Evolutionary conservation across 2,329 filamentous ascomycete species (phyloP).

Genomic region (Westerdykella aurantiaca): DNA sequence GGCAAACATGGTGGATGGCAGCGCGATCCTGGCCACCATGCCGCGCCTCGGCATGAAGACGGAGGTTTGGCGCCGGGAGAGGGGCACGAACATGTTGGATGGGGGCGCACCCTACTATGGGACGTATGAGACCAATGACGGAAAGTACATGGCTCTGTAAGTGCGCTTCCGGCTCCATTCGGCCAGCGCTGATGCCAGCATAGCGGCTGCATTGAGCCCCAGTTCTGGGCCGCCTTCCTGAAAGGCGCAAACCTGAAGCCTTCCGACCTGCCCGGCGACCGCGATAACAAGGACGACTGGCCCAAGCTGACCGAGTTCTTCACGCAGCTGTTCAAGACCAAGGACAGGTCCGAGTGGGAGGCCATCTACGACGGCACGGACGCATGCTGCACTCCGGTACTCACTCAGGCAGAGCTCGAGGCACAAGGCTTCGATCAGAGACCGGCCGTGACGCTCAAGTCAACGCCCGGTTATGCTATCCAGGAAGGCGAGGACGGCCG

Average conservation of each 20-base stretch:
- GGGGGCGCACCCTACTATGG: conserved; percentile 84
- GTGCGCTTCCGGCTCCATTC: conserved; percentile 7
- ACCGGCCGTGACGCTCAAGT: conserved; percentile 61
- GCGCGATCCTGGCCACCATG: conserved; percentile 71
- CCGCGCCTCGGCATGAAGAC: conserved; percentile 62
- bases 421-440: conserved; percentile 60
- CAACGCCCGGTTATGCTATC: conserved; percentile 63
- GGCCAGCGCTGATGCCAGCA: conserved; percentile 4
- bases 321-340: conserved; percentile 58
- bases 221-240: conserved; percentile 69
- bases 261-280: conserved; percentile 41
- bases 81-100: conserved; percentile 76
- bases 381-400: conserved; percentile 85
- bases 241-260: conserved; percentile 57
- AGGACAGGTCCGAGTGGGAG: conserved; percentile 77
- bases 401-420: conserved; percentile 69
- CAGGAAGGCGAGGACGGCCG: conserved; percentile 42
- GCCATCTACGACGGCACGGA: conserved; percentile 80
- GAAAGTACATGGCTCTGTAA: conserved; percentile 69
- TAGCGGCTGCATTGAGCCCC: conserved; percentile 76
- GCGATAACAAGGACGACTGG: conserved; percentile 62
- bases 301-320: conserved; percentile 59
- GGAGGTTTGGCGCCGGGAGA: conserved; percentile 54
- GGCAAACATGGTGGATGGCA: conserved; percentile 94
- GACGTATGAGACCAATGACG: conserved; percentile 78